Conservation (phyloP, 1,284 basidiomycete species). For the Moesziomyces parantarcticus region DNA sequence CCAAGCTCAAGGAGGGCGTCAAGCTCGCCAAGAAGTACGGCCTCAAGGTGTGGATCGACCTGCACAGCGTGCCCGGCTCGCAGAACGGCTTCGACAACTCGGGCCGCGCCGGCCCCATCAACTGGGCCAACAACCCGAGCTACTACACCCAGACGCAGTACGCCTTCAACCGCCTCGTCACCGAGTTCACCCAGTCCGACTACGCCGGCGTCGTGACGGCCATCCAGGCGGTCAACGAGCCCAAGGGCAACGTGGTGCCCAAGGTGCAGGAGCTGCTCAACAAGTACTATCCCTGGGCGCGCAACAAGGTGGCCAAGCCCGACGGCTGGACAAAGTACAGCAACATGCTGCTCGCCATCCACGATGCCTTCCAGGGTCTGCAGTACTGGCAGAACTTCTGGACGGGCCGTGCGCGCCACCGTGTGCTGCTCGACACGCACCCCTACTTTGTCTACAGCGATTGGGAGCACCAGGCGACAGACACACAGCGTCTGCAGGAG, state of each 20-base stretch:
- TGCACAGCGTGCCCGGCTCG: constrained; percentile 71
- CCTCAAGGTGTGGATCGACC: constrained; percentile 83
- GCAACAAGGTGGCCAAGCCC: constrained; percentile 54
- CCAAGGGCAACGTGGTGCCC: constrained; percentile 45
- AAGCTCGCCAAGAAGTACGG: constrained; percentile 80
- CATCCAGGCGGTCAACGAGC: constrained; percentile 65
- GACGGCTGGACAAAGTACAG: constrained; percentile 44
- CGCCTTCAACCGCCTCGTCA: constrained; percentile 74
- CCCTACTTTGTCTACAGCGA: constrained; percentile 61
- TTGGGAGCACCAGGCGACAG: constrained; percentile 39
- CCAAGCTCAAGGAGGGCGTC: constrained; percentile 74
- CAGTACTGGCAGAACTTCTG: constrained; percentile 75
- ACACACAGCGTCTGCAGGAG: constrained; percentile 50
- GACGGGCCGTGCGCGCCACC: constrained; percentile 43
- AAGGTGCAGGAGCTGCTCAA: constrained; percentile 34
- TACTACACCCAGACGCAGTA: constrained; percentile 79
- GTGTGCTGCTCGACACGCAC: constrained; percentile 58
- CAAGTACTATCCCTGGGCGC: constrained; percentile 55
- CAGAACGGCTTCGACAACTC: constrained; percentile 72
- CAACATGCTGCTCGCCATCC: constrained; percentile 72
- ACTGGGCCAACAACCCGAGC: constrained; percentile 78
- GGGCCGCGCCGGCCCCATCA: constrained; percentile 76
- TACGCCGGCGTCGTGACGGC: constrained; percentile 57
- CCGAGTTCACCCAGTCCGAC: constrained; percentile 47
- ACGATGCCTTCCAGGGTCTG: constrained; percentile 82